Base-by-base conservation (phyloP, 371 early-diverging fungal genomes). In the Haplosporangium sp. region DNA sequence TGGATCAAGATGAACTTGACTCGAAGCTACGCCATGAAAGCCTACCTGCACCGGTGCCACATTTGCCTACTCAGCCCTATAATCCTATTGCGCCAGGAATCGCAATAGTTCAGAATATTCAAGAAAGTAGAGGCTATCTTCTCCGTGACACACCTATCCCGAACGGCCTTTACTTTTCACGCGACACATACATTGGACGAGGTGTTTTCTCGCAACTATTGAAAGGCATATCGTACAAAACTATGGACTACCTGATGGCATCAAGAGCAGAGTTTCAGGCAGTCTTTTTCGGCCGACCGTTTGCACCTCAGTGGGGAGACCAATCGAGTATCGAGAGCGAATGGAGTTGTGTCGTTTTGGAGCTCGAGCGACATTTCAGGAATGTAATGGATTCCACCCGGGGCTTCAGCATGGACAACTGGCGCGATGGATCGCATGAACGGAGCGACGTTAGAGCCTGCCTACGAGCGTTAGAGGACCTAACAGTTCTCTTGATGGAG, bases 151-250 rank as follows among this genome's bases (percentile, higher is more conserved):
- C 9, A 0, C 46, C 48, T 13, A 56, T 72, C 2, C 53, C 64
- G 9, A 64, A 55, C 23, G 72, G 72, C 8, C 20, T 77, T 1
- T 67, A 67, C 57, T 77, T 77, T 41, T 64, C 72, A 1, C 59
- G 61, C 13, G 72, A 67, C 29, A 48, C 68, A 3, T 77, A 72
- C 45, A 68, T 77, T 43, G 79, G 79, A 3, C 64, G 62, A 11
- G 68, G 72, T 8, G 42, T 47, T 0, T 68, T 77, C 21, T 60
- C 72, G 10, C 56, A 29, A 7, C 11, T 72, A 14, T 42, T 77
- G 12, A 20, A 38, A 10, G 41, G 54, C 18, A 46, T 72, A 51
- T 43, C 56, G 1, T 5, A 38, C 1, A 43, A 41, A 8, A 13
- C 62, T 2, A 23, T 4, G 21, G 48, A 14, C 4, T 37, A 18